A percentile compares a stretch with the other conserved stretches of the same genome.
Evolutionary conservation across 1,284 basidiomycete genomes (phyloP).

Genomic region (Rugosomyces carneus): DNA sequence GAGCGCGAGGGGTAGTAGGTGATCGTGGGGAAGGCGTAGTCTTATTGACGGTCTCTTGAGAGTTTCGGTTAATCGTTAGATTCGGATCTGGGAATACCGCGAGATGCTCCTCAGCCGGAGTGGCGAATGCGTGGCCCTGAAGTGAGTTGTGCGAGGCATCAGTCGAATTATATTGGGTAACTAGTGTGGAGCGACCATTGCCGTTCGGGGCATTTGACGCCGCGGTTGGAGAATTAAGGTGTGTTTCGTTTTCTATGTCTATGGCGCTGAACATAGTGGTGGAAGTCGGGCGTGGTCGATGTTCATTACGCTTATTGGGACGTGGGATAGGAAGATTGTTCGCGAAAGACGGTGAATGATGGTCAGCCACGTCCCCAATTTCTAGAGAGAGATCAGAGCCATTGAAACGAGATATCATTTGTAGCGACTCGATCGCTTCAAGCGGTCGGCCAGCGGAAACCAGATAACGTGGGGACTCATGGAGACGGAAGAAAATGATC

Average conservation of each 20-base stretch:
- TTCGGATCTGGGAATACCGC: slow-evolving; percentile 7
- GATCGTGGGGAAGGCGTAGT: slow-evolving; percentile 4
- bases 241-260: slow-evolving; percentile 18
- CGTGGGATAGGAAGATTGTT: slow-evolving; percentile 5
- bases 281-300: slow-evolving; percentile 20
- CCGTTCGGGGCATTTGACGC: not conserved
- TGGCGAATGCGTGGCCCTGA: slow-evolving; percentile 22
- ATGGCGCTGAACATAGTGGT: slow-evolving; percentile 28
- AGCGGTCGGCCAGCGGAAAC: slow-evolving; percentile 77
- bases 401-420: slow-evolving; percentile 82
- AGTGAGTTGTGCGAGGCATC: slow-evolving; percentile 25
- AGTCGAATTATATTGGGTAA: slow-evolving; percentile 30
- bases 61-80: not conserved
- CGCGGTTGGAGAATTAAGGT: not conserved
- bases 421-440: slow-evolving; percentile 78
- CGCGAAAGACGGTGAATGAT: slow-evolving; percentile 17
- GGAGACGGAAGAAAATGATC: slow-evolving; percentile 83
- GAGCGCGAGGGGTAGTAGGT: not conserved
- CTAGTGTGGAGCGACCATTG: slow-evolving; percentile 15
- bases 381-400: slow-evolving; percentile 62
- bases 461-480: slow-evolving; percentile 91
- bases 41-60: not conserved
- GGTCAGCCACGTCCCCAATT: slow-evolving; percentile 68
- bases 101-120: slow-evolving; percentile 16
- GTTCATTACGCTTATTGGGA: slow-evolving; percentile 5